A percentile compares a stretch with the other conserved stretches of the same genome.
Evolutionary conservation across 805 yeast genomes (phyloP).

Genomic region (Isabelozyma pseudorhagii): DNA sequence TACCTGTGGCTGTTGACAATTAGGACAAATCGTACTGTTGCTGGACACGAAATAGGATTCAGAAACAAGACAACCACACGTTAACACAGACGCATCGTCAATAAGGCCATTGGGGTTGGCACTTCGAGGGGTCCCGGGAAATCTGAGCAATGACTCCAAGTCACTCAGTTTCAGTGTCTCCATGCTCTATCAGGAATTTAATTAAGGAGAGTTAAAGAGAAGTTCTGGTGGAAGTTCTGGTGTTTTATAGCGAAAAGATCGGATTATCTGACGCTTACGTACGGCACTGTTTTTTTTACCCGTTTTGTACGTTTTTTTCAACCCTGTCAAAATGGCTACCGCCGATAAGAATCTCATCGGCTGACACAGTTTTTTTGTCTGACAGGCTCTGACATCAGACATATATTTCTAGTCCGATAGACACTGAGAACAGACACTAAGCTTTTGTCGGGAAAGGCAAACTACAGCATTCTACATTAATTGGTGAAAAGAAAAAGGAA

Average conservation of each 20-base stretch:
- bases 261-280: neutral
- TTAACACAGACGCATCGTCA: conserved; percentile 32
- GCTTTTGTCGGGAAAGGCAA: no score
- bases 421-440: no score
- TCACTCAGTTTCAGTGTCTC: neutral
- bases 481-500: no score
- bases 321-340: neutral
- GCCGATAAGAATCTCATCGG: no score
- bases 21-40: conserved; percentile 17
- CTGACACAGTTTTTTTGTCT: no score
- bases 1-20: conserved; percentile 17
- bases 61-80: conserved; percentile 41
- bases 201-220: no score
- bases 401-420: no score
- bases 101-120: conserved; percentile 8
- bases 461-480: no score
- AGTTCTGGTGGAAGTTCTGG: no score
- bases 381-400: neutral
- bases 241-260: no score
- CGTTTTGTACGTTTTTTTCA: neutral
- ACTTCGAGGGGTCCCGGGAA: conserved; percentile 14
- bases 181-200: neutral
- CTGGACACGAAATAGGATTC: conserved; percentile 21
- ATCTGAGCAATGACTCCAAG: conserved; percentile 23
- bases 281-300: neutral